Conservation (phyloP, 805 yeast species). For the Saturnispora galanensis region DNA sequence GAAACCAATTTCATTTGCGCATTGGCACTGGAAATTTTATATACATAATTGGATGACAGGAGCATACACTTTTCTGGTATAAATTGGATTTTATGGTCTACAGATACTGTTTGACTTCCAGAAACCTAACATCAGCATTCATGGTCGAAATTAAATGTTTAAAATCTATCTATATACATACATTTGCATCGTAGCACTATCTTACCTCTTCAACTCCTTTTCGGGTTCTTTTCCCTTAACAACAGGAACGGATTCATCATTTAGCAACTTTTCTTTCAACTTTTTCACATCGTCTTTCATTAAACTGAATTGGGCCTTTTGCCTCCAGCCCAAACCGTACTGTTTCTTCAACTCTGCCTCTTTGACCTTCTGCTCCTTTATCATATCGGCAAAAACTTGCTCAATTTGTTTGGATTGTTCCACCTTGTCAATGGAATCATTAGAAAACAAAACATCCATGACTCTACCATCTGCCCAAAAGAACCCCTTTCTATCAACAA, state of each 20-base stretch:
- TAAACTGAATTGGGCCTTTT: conserved; percentile 37
- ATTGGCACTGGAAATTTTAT: too few relatives aligned
- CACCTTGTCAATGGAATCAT: conserved; percentile 66
- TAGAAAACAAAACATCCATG: conserved; percentile 72
- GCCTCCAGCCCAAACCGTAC: conserved; percentile 51
- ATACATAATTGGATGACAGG: too few relatives aligned
- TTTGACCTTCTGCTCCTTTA: conserved; percentile 44
- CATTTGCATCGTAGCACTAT: not conserved
- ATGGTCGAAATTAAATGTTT: not conserved
- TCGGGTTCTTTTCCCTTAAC: conserved; percentile 1
- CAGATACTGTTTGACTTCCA: too few relatives aligned
- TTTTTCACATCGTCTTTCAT: conserved; percentile 34
- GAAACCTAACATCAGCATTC: too few relatives aligned
- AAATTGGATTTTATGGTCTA: too few relatives aligned
- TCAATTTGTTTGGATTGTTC: conserved; percentile 37
- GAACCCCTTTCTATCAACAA: conserved; percentile 77
- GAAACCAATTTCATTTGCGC: too few relatives aligned
- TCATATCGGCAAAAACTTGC: conserved; percentile 22
- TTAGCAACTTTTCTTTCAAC: conserved; percentile 15
- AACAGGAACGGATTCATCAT: conserved; percentile 8
- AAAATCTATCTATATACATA: not conserved
- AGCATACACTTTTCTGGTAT: too few relatives aligned
- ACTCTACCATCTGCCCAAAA: conserved; percentile 91
- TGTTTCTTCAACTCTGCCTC: conserved; percentile 44
- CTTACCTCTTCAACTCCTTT: not conserved